phyloP scores from a whole-genome alignment of 768 basidiomycete species.

The Suillus americanus region DNA sequence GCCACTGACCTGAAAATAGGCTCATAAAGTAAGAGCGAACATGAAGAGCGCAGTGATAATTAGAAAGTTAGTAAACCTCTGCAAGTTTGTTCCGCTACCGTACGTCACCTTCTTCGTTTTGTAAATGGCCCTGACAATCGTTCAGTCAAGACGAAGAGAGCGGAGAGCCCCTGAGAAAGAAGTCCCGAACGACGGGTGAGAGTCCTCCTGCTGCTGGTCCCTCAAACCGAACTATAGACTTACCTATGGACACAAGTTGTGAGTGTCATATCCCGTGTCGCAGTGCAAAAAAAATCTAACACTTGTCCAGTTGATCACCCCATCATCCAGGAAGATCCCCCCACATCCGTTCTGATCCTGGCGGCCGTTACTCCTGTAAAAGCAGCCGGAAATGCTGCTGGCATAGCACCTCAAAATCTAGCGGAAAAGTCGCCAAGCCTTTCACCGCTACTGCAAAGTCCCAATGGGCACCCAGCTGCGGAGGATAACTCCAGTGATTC shows the following conservation, averaged over 20 bases:
- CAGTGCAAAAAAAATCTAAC: not conserved
- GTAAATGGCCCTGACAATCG: slow-evolving; percentile 11
- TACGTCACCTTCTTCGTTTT: not conserved
- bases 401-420: no score
- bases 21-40: slow-evolving; percentile 21
- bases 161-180: not conserved
- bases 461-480: no score
- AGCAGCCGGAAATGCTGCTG: not conserved
- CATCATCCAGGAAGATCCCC: not conserved
- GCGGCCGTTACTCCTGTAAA: not conserved
- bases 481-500: slow-evolving; percentile 16
- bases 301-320: not conserved
- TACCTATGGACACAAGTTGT: slow-evolving; percentile 26
- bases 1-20: slow-evolving; percentile 11
- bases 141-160: slow-evolving; percentile 17
- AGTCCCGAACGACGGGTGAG: not conserved
- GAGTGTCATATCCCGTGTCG: slow-evolving; percentile 19
- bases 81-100: not conserved
- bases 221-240: slow-evolving; percentile 8
- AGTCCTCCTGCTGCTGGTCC: not conserved
- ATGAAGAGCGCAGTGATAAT: slow-evolving; percentile 20
- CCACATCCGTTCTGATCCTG: not conserved
- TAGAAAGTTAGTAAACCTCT: slow-evolving; percentile 14
- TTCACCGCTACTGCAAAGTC: not conserved
- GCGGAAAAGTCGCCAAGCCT: not conserved